Percentiles rank a stretch among this genome's conserved stretches.
These are phyloP conservation scores for Cyclocybe aegerita DNA, from an alignment of 768 basidiomycete genomes.

Conservation along the genomic window DNA sequence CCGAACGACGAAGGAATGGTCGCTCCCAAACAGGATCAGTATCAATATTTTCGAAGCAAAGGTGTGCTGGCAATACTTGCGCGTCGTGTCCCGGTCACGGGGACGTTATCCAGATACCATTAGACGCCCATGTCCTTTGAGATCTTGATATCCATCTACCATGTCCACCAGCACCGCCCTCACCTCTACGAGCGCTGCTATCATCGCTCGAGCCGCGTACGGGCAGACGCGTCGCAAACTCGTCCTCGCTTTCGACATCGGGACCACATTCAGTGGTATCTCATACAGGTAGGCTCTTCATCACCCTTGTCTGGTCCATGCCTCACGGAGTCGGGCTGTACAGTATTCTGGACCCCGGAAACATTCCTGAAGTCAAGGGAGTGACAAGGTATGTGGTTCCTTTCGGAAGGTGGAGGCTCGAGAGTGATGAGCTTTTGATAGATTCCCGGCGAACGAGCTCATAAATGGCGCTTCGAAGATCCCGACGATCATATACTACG, in stretches of 20 bases:
- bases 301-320: background rate
- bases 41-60: too few species aligned
- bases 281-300: slow-evolving; percentile 10
- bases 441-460: slow-evolving; percentile 20
- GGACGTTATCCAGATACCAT: too few species aligned
- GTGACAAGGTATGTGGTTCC: slow-evolving; percentile 14
- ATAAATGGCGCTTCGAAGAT: slow-evolving; percentile 42
- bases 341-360: slow-evolving; percentile 19
- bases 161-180: too few species aligned
- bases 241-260: slow-evolving; percentile 14
- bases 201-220: slow-evolving; percentile 8
- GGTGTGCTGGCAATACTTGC: too few species aligned
- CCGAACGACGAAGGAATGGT: too few species aligned
- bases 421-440: background rate
- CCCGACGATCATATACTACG: slow-evolving; percentile 49
- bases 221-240: slow-evolving; percentile 9
- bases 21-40: too few species aligned
- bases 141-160: too few species aligned
- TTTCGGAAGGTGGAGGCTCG: background rate
- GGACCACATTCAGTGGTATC: slow-evolving; percentile 12
- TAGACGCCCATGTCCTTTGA: too few species aligned
- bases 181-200: background rate
- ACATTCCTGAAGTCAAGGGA: slow-evolving; percentile 17
- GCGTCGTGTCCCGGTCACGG: too few species aligned
- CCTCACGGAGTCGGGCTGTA: background rate